A percentile compares a stretch with the other conserved stretches of the same genome.
These are phyloP conservation scores for Thymus mandschuricus DNA, from an alignment of 257 asterid species.

Conservation along the genomic window DNA sequence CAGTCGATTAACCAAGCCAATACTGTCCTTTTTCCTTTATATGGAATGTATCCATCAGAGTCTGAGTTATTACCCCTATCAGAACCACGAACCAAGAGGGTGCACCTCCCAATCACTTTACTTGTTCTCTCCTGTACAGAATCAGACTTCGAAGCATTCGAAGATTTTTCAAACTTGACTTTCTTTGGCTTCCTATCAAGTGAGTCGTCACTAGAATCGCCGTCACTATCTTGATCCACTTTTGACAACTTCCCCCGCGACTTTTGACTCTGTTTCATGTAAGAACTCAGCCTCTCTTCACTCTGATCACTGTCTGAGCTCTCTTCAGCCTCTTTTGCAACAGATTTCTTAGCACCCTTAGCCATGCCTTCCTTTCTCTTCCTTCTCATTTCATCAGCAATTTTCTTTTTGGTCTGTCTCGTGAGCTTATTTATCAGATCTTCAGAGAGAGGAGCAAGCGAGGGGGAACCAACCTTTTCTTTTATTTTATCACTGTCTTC, in stretches of 20 bases:
- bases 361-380: slow-evolving; percentile 59
- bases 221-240: slow-evolving; percentile 46
- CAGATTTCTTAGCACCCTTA: slow-evolving; percentile 43
- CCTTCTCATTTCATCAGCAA: slow-evolving; percentile 67
- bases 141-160: slow-evolving; percentile 40
- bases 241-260: slow-evolving; percentile 41
- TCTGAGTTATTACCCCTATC: slow-evolving; percentile 63
- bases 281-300: slow-evolving; percentile 54
- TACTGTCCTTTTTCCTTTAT: slow-evolving; percentile 82
- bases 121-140: slow-evolving; percentile 60
- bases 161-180: slow-evolving; percentile 45
- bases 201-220: slow-evolving; percentile 46
- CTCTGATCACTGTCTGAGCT: slow-evolving; percentile 63
- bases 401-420: slow-evolving; percentile 80
- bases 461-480: slow-evolving; percentile 47
- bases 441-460: slow-evolving; percentile 68
- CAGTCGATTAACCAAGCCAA: slow-evolving; percentile 90
- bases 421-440: slow-evolving; percentile 82
- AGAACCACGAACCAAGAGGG: slow-evolving; percentile 74
- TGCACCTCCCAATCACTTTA: slow-evolving; percentile 75
- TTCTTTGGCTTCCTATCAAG: slow-evolving; percentile 42
- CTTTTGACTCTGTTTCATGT: slow-evolving; percentile 53
- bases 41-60: slow-evolving; percentile 73
- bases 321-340: slow-evolving; percentile 41
- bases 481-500: slow-evolving; percentile 49